Evolutionary conservation across 106 monocot genomes (phyloP), one percentile per base, ranked within the genome.

Genomic region (Platanthera zijinensis): DNA sequence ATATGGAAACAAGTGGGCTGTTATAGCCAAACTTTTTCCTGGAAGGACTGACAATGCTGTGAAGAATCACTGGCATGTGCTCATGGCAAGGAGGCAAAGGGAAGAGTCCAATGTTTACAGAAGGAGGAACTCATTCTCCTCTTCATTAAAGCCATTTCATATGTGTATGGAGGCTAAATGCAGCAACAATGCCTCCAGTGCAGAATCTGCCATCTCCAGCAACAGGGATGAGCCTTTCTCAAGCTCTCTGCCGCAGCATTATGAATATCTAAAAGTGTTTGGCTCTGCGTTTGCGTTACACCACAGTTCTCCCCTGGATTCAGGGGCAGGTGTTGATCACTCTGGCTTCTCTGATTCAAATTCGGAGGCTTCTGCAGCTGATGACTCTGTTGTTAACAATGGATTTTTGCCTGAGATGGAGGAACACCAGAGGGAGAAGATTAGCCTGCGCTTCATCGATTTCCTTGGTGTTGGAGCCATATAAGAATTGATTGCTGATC

Each of bases 21-120:
- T 93, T 57, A 90, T 93, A 8, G 82, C 93, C 3, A 83, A 86
- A 76, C 82, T 90, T 28, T 93, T 93, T 72, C 87, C 87, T 7
- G 93, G 93, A 5, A 84, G 93, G 46, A 93, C 93, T 45, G 93
- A 93, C 77, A 93, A 93, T 83, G 93, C 93, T 19, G 87, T 93
- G 30, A 93, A 93, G 87, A 93, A 93, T 78, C 90, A 90, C 64
- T 93, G 90, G 90, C 93, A 93, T 81, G 93, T 93, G 48, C 80
- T 93, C 78, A 88, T 88, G 90, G 87, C 93, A 0, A 90, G 93
- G 73, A 90, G 75, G 80, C 82, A 84, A 21, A 87, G 90, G 68
- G 87, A 90, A 69, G 77, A 84, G 50, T 80, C 83, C 54, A 80
- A 52, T 61, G 64, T 79, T 22, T 80, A 50, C 72, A 76, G 86